Conservation (phyloP, 176 grass and related monocot genomes). For the Triticum dicoccoides region DNA sequence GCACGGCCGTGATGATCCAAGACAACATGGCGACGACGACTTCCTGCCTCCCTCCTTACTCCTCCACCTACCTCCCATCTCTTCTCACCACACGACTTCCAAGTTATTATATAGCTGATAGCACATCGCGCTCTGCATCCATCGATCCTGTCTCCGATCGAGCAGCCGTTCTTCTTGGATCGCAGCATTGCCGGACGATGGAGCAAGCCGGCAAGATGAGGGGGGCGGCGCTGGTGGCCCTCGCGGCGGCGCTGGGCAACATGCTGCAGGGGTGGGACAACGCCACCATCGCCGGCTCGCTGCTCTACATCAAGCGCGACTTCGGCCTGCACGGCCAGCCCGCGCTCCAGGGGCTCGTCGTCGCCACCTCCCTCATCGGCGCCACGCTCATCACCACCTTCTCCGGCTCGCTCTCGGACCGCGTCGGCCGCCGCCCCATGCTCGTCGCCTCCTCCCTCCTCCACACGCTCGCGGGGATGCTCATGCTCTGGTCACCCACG, state of each 20-base stretch:
- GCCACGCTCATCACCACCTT: slow-evolving; percentile 87
- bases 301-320: slow-evolving; percentile 85
- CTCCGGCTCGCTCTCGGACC: slow-evolving; percentile 80
- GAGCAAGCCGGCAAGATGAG: slow-evolving; percentile 26
- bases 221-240: slow-evolving; percentile 63
- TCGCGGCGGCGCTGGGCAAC: slow-evolving; percentile 75
- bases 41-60: not conserved
- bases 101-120: not conserved
- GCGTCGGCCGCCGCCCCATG: slow-evolving; percentile 61
- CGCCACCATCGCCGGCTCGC: slow-evolving; percentile 72
- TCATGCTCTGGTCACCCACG: slow-evolving; percentile 83
- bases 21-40: slow-evolving; percentile 2
- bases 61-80: not conserved
- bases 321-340: slow-evolving; percentile 64
- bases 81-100: not conserved
- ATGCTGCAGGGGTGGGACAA: slow-evolving; percentile 94
- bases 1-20: too few species aligned
- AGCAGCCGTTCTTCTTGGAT: not conserved
- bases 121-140: not conserved
- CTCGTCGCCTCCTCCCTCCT: slow-evolving; percentile 70
- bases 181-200: not conserved
- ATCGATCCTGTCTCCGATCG: not conserved
- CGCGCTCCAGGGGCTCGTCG: slow-evolving; percentile 64
- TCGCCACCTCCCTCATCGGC: slow-evolving; percentile 82
- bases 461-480: slow-evolving; percentile 45